These are phyloP conservation scores for Coemansia sp. DNA, from an alignment of 192 early-diverging fungal species.

Conservation along the genomic window DNA sequence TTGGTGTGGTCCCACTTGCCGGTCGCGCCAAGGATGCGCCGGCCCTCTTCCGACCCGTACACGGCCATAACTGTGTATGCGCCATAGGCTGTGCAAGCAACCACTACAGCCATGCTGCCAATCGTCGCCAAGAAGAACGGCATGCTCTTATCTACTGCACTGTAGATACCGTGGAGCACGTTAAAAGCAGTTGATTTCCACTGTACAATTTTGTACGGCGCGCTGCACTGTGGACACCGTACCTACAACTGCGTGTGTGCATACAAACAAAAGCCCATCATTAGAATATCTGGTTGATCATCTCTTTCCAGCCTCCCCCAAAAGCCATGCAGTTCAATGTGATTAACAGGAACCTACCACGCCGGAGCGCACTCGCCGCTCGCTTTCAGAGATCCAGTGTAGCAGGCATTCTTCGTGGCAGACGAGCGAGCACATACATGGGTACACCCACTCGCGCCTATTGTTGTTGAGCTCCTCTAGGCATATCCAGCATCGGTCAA, in stretches of 20 bases:
- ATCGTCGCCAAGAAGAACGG: constrained; percentile 65
- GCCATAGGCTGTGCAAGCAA: constrained; percentile 68
- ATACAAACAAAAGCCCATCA: neutral
- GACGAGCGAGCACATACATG: constrained; percentile 74
- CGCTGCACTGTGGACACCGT: constrained; percentile 69
- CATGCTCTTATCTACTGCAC: constrained; percentile 58
- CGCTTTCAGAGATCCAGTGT: constrained; percentile 73
- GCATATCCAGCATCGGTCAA: constrained; percentile 73
- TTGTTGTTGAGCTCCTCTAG: constrained; percentile 67
- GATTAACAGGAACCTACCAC: constrained; percentile 28
- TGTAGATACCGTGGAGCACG: constrained; percentile 56
- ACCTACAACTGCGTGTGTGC: constrained; percentile 47
- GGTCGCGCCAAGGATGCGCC: constrained; percentile 56
- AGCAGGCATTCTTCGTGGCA: constrained; percentile 77
- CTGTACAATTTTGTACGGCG: constrained; percentile 62
- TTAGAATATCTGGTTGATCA: neutral
- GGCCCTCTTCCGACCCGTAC: constrained; percentile 65
- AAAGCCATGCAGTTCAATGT: neutral
- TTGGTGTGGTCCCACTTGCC: constrained; percentile 63
- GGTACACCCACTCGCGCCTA: constrained; percentile 64
- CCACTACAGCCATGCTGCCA: constrained; percentile 61
- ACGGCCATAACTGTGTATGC: constrained; percentile 67
- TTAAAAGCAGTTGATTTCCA: constrained; percentile 55
- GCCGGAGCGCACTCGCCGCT: constrained; percentile 40
- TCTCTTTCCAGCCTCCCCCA: neutral